phyloP scores from a whole-genome alignment of 768 basidiomycete genomes.

The Leccinellum luteum region DNA sequence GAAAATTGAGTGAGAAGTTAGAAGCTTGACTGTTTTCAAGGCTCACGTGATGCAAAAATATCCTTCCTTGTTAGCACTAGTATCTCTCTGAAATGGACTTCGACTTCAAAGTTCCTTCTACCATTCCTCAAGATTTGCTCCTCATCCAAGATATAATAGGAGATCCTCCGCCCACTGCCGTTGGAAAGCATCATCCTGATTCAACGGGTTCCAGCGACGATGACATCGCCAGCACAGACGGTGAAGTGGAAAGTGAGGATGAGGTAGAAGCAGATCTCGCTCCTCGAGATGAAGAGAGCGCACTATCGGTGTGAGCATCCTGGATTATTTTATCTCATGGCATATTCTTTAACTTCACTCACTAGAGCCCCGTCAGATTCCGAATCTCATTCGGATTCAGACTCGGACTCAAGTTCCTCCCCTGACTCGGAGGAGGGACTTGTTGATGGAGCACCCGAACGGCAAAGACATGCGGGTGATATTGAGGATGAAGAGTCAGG shows the following conservation, averaged over 20 bases:
- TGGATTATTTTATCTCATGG: background rate
- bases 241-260: constrained; percentile 60
- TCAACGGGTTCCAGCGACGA: constrained; percentile 36
- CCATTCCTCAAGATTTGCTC: constrained; percentile 68
- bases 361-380: constrained; percentile 31
- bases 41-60: constrained; percentile 25
- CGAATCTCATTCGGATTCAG: constrained; percentile 40
- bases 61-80: background rate
- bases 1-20: background rate
- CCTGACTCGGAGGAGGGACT: constrained; percentile 22
- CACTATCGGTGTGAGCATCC: constrained; percentile 20
- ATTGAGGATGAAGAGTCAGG: constrained; percentile 55
- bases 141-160: constrained; percentile 70
- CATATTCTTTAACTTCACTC: constrained; percentile 17
- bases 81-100: constrained; percentile 21
- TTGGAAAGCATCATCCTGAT: background rate
- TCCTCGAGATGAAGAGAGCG: constrained; percentile 39
- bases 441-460: constrained; percentile 3
- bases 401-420: constrained; percentile 17
- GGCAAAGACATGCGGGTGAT: constrained; percentile 18
- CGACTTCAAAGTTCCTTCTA: constrained; percentile 59
- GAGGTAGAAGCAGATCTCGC: constrained; percentile 70
- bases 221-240: constrained; percentile 51
- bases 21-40: too few species aligned
- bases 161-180: constrained; percentile 10